phyloP scores from a whole-genome alignment of 345 rosid species.

The Alliaria petiolata region DNA sequence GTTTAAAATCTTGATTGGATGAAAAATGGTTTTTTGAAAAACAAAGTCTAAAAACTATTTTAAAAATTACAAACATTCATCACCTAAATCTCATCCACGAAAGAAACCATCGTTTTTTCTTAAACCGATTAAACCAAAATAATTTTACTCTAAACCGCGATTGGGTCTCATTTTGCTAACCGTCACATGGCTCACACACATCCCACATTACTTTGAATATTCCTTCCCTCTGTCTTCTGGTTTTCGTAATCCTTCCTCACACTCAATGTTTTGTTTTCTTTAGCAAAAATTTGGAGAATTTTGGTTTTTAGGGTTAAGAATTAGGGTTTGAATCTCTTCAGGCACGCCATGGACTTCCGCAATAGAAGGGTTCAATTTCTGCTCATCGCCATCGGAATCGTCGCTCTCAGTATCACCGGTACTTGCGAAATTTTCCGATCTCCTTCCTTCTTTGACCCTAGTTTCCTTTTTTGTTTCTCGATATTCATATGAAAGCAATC shows the following conservation, averaged over 20 bases:
- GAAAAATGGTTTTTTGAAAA: too few species aligned
- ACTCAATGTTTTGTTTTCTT: not conserved
- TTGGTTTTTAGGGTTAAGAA: not conserved
- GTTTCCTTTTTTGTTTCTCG: not conserved
- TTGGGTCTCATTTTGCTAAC: not conserved
- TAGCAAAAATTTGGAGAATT: not conserved
- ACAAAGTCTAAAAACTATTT: too few species aligned
- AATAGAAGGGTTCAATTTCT: conserved; percentile 47
- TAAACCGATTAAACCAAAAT: not conserved
- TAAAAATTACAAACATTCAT: too few species aligned
- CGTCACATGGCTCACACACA: not conserved
- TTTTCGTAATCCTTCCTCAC: conserved; percentile 5
- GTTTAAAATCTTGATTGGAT: too few species aligned
- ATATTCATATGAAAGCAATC: not conserved
- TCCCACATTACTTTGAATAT: conserved; percentile 6
- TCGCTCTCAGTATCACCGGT: conserved; percentile 75
- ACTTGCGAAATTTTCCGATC: not conserved
- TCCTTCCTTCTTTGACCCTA: not conserved
- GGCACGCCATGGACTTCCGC: conserved; percentile 51
- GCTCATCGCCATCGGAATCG: conserved; percentile 45
- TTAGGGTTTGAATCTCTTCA: not conserved
- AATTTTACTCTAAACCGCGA: not conserved
- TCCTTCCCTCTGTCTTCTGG: conserved; percentile 21
- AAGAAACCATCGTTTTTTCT: not conserved
- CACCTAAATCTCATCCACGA: not conserved